Base-by-base conservation (phyloP, 176 grass and related monocot species). In the Rhynchospora breviuscula region DNA sequence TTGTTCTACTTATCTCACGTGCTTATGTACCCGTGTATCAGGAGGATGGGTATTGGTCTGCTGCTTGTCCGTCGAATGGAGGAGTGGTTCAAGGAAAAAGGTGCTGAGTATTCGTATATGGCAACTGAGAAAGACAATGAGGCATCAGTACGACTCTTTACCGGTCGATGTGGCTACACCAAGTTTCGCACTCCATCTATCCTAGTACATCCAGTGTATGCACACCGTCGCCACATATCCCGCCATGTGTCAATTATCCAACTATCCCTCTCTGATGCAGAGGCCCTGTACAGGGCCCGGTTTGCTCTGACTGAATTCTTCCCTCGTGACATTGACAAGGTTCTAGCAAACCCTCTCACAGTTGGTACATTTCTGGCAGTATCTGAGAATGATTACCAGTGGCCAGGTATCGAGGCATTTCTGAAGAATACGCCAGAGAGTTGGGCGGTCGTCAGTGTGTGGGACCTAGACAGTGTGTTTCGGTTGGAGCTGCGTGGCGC, bases 151-250 rank as follows among this genome's bases (percentile, higher is more conserved):
- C 84, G 72, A 0, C 92, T 99, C 74, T 99, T 99, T 87, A 95
- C 89, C 5, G 86, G 63, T 0, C 66, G 86, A 12, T 99, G 96
- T 77, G 89, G 93, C 12, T 99, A 95, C 91, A 84, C 89, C 85
- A 95, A 95, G 89, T 99, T 99, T 77, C 88, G 96, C 10, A 95
- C 91, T 29, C 93, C 96, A 31, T 95, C 96, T 9, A 92, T 99
- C 25, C 93, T 95, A 10, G 93, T 93, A 67, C 91, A 99, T 63
- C 96, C 96, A 8, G 96, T 99, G 82, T 92, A 94, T 85, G 81
- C 86, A 26, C 96, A 95, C 86, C 76, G 89, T 18, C 84, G 91
- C n/a, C 77, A 63, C 8, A 1, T 54, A 0, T 85, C 93, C 14
- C 85, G 82, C 47, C 88, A 53, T 25, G 72, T 80, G 10, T 29